phyloP scores from a whole-genome alignment of 164 flowering plant species.

The Buxus sempervirens region DNA sequence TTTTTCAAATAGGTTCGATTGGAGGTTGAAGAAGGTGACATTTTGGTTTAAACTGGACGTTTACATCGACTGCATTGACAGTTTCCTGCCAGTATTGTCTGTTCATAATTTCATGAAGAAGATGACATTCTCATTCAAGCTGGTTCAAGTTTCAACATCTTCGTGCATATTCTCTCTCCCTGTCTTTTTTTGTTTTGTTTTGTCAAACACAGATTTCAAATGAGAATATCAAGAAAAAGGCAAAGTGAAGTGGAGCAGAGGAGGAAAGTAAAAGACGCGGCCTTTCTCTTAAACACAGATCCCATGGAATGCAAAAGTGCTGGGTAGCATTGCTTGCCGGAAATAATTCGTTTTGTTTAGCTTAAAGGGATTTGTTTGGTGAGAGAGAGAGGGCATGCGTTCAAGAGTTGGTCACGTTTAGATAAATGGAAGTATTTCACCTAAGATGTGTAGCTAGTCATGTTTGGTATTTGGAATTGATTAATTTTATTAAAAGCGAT shows the following conservation, averaged over 20 bases:
- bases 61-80: too few species aligned
- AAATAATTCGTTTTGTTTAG: constrained; percentile 72
- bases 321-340: constrained; percentile 47
- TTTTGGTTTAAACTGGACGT: too few species aligned
- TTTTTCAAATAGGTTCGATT: too few species aligned
- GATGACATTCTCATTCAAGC: too few species aligned
- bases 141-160: too few species aligned
- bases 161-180: too few species aligned
- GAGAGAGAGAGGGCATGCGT: constrained; percentile 25
- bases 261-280: constrained; percentile 23
- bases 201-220: constrained; percentile 7
- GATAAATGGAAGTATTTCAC: constrained; percentile 14
- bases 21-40: too few species aligned
- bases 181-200: too few species aligned
- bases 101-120: too few species aligned
- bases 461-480: too few species aligned
- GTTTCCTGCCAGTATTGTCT: too few species aligned
- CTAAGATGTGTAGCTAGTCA: constrained; percentile 27
- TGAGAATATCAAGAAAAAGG: constrained; percentile 10
- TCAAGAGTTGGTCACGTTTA: constrained; percentile 13
- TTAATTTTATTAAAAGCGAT: too few species aligned
- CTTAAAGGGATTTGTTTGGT: constrained; percentile 41
- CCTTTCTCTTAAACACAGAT: constrained; percentile 65
- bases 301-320: constrained; percentile 65
- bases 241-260: constrained; percentile 1